Evolutionary conservation across 2,329 filamentous ascomycete genomes (phyloP), one percentile per base, ranked within the genome.

Genomic region (Elsinoe fawcettii): DNA sequence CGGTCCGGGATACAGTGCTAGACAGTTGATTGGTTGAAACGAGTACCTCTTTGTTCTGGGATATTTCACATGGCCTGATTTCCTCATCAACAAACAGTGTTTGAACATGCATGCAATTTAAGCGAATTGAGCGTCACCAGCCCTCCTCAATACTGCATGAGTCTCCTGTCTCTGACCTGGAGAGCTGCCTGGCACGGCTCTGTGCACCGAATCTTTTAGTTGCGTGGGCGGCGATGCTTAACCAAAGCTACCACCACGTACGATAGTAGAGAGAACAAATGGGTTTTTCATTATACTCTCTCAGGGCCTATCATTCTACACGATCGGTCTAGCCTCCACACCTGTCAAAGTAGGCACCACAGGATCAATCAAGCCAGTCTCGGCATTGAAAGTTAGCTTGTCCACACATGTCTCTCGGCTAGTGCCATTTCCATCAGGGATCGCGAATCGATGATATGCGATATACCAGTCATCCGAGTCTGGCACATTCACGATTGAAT

Each of bases 391-490:
- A 1, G 63, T 66, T 14, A 77, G 36, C 6, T 61, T 60, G 47
- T 78, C 76, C 41, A 78, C 71, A 0, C 73, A 73, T 1, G 69
- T 71, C 67, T 77, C 75, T 0, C 75, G 63, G 49, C 70, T 65
- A 2, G 70, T 76, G 0, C 75, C 76, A 57, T 75, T 69, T 0
- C 77, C 76, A 39, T 67, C 64, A 0, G 76, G 75, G 27, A 78
- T 77, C 2, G 63, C 66, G 57, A 78, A 78, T 1, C 76, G 70
- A 60, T 78, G 76, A 51, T 78, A 78, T 0, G 70, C 75, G 30
- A 79, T 77, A 58, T 75, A 77, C 76, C 76, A 78, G 22, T 77
- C 69, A 59, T 78, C 75, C 0, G 74, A 76, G 0, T 70, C 72
- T 0, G 75, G 75, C 1, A 78, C 69, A 39, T 76, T 75, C 16